Evolutionary conservation across 2,329 filamentous ascomycete genomes (phyloP), one percentile per base, ranked within the genome.

Genomic region (Penicillium corylophilum): DNA sequence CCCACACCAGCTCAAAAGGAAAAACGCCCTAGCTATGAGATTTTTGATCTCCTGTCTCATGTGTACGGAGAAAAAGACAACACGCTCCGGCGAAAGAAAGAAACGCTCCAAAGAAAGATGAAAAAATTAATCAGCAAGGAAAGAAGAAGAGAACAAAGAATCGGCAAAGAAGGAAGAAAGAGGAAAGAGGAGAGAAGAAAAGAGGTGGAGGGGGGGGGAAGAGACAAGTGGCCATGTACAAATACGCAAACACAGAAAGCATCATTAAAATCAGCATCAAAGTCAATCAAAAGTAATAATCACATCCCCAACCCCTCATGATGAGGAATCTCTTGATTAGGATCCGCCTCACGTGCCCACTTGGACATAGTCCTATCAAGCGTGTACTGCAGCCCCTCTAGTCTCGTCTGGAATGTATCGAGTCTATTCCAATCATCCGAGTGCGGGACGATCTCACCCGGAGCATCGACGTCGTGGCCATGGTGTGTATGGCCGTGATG

Each of bases 231-330:
- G 28, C 45, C 45, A 48, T 48, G 22, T 48, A 48, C 45, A 46
- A 16, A 29, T 23, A 2, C 39, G 35, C 43, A 48, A 24, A 42
- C n/a, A n/a, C n/a, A 41, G 44, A 15, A 50, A 28, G n/a, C n/a
- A n/a, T 10, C 26, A 28, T 28, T 8, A 8, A 28, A 10, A 28
- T 28, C 26, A 28, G 26, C 7, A 28, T 28, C n/a, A n/a, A n/a
- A n/a, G n/a, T n/a, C 39, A 46, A 26, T 26, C 12, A 44, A n/a
- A 48, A 26, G 40, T 15, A 28, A n/a, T 8, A 43, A 46, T 63
- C 51, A 63, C 51, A 62, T 45, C 12, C 61, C 61, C 33, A 61
- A 41, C 18, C 59, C 59, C 28, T 63, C 61, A 22, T 63, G 60
- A 16, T 64, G 55, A 36, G 44, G 43, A 16, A 56, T 46, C 38